Evolutionary conservation across 2,329 filamentous ascomycete species (phyloP).

Genomic region (Exophiala oligosperma): DNA sequence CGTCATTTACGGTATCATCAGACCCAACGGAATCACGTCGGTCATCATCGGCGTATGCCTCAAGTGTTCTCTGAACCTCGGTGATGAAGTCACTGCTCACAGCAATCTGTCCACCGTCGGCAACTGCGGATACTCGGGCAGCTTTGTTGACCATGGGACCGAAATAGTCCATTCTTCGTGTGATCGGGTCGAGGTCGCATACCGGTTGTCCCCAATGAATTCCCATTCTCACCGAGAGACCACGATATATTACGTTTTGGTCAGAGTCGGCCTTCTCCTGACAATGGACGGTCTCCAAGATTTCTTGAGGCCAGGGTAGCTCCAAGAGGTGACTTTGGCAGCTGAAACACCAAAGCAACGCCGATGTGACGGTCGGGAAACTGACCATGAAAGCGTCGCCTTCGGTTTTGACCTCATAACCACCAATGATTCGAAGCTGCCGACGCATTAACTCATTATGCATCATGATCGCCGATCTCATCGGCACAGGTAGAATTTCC

Average conservation of each 20-base stretch:
- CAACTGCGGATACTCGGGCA: slow-evolving; percentile 87
- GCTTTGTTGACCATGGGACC: slow-evolving; percentile 99
- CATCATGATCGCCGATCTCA: slow-evolving; percentile 94
- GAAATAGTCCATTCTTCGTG: slow-evolving; percentile 98
- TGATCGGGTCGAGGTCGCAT: slow-evolving; percentile 93
- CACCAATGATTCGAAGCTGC: slow-evolving; percentile 88
- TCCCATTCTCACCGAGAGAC: slow-evolving; percentile 94
- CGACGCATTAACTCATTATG: slow-evolving; percentile 97
- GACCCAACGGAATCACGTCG: slow-evolving; percentile 66
- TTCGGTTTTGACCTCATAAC: slow-evolving; percentile 99
- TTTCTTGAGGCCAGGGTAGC: slow-evolving; percentile 89
- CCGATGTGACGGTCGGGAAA: slow-evolving; percentile 92
- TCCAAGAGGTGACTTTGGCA: slow-evolving; percentile 87
- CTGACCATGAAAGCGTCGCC: slow-evolving; percentile 99
- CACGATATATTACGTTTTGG: slow-evolving; percentile 86
- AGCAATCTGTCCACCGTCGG: slow-evolving; percentile 94
- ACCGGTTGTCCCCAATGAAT: slow-evolving; percentile 94
- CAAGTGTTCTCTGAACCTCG: slow-evolving; percentile 87
- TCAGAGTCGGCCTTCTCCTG: slow-evolving; percentile 81
- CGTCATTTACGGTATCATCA: slow-evolving; percentile 74
- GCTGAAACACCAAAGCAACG: slow-evolving; percentile 92
- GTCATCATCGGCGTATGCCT: slow-evolving; percentile 85
- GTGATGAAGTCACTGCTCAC: slow-evolving; percentile 97
- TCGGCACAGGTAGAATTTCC: slow-evolving; percentile 92
- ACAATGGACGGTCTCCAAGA: slow-evolving; percentile 81